Conservation (phyloP, 495 filamentous ascomycete species). For the Opeltia flavorubescens region DNA sequence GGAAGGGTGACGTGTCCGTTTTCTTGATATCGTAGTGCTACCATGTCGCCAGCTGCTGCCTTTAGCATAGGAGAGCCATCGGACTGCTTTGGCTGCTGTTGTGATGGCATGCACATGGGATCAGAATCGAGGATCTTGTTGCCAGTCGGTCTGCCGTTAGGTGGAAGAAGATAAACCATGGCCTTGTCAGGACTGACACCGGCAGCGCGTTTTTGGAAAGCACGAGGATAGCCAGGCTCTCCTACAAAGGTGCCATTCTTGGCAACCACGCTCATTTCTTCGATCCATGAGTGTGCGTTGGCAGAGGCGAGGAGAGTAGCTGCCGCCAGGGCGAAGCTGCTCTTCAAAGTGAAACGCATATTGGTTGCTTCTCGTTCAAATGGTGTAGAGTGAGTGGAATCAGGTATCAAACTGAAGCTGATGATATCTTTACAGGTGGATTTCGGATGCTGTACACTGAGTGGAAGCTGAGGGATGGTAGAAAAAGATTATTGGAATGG, state of each 20-base stretch:
- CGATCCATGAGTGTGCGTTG: conserved; percentile 65
- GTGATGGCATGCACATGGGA: conserved; percentile 40
- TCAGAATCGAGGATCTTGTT: conserved; percentile 24
- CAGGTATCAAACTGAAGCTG: no score
- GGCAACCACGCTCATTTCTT: conserved; percentile 53
- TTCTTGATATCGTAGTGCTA: conserved; percentile 66
- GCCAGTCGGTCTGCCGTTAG: conserved; percentile 23
- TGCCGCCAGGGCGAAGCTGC: conserved; percentile 12
- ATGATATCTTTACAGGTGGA: not conserved
- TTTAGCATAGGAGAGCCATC: conserved; percentile 45
- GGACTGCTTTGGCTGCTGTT: conserved; percentile 38
- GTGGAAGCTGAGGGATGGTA: not conserved
- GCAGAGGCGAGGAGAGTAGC: conserved; percentile 24
- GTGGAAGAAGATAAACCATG: conserved; percentile 42
- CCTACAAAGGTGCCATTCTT: conserved; percentile 63
- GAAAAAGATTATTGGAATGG: no score
- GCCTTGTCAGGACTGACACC: conserved; percentile 33
- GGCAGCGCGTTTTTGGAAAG: conserved; percentile 36
- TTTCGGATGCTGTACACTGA: not conserved
- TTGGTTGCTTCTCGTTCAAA: no score
- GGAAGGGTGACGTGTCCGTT: conserved; percentile 77
- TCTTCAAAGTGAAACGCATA: not conserved
- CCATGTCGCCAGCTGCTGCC: conserved; percentile 49
- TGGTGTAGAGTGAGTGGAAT: no score
- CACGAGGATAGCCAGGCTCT: conserved; percentile 50